phyloP scores from a whole-genome alignment of 768 basidiomycete species.

The Hemileccinum impolitum region DNA sequence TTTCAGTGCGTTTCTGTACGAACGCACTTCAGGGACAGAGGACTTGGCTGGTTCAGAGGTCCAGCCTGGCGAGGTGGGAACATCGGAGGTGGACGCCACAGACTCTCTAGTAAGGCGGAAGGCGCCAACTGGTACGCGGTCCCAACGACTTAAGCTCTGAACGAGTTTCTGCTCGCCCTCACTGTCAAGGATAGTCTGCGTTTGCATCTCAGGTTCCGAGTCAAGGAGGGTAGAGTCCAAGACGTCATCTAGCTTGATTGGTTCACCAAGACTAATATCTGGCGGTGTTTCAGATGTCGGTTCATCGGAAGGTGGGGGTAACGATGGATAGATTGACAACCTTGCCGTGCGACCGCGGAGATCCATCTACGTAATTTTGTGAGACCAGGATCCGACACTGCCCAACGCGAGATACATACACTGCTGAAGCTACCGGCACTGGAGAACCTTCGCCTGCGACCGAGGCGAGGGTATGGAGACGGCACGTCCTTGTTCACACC shows the following conservation, averaged over 20 bases:
- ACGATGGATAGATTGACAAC: conserved; percentile 33
- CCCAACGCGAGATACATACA: conserved; percentile 28
- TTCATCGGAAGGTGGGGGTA: conserved; percentile 36
- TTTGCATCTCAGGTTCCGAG: conserved; percentile 43
- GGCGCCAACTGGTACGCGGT: conserved; percentile 66
- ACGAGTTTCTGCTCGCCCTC: conserved; percentile 40
- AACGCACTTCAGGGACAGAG: conserved; percentile 15
- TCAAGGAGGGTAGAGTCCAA: conserved; percentile 71
- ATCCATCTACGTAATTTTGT: conserved; percentile 22
- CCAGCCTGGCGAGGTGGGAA: conserved; percentile 29
- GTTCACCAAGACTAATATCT: conserved; percentile 43
- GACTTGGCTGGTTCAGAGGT: conserved; percentile 24
- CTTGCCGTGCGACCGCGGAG: conserved; percentile 31
- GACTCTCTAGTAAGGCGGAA: conserved; percentile 59
- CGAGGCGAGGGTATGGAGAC: conserved; percentile 29
- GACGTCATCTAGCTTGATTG: conserved; percentile 67
- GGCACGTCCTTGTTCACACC: conserved; percentile 31
- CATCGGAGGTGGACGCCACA: conserved; percentile 24
- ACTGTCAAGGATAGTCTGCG: conserved; percentile 29
- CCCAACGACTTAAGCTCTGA: conserved; percentile 65
- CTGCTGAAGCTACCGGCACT: conserved; percentile 34
- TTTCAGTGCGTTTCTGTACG: conserved; percentile 45
- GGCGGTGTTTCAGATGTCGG: conserved; percentile 32
- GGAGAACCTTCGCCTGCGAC: conserved; percentile 25
- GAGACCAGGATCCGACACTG: conserved; percentile 7